Evolutionary conservation across 495 filamentous ascomycete species (phyloP), one percentile per base, ranked within the genome.

Genomic region (Aspergillus wentii): DNA sequence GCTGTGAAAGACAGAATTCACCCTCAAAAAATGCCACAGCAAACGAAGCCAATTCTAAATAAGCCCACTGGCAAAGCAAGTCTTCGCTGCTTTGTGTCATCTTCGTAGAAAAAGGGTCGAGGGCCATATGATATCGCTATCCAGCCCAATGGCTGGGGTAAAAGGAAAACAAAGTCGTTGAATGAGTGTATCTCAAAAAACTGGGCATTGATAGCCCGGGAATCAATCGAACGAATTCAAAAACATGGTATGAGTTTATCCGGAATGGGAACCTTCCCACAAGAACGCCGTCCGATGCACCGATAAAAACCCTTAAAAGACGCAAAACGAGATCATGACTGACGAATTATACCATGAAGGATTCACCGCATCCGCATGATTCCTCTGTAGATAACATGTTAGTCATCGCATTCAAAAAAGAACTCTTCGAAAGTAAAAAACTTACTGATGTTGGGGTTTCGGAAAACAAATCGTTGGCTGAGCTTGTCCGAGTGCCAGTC

Each of bases 361-460:
- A 94, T 68, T 97, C 92, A 33, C 92, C 92, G 54, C 92, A 98
- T 8, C 92, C 92, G 56, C 92, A 98, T 74, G 92, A 76, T 56
- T 94, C 91, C 80, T 94, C 91, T 97, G 59, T 41, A 30, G 33
- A 37, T 0, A 21, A 10, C 20, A 15, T 9, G 57, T 78, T 59
- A 77, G 55, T 55, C 39, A 50, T 42, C 18, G 16, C 3, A 21
- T 23, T n/a, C 13, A 28, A 3, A 38, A 16, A 27, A 21, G 21
- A 3, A 30, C 3, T n/a, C 9, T 33, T n/a, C 7, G 29, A 33
- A 34, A 20, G 25, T 13, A 3, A 33, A 17, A 9, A 28, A 83
- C 91, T 78, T 65, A 95, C 88, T 97, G 54, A 96, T 96, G 57
- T 98, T 98, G 20, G 92, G 92, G 64, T 98, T 98, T 54, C 78